phyloP scores from a whole-genome alignment of 495 filamentous ascomycete species.

The Penicillium pancosmium region DNA sequence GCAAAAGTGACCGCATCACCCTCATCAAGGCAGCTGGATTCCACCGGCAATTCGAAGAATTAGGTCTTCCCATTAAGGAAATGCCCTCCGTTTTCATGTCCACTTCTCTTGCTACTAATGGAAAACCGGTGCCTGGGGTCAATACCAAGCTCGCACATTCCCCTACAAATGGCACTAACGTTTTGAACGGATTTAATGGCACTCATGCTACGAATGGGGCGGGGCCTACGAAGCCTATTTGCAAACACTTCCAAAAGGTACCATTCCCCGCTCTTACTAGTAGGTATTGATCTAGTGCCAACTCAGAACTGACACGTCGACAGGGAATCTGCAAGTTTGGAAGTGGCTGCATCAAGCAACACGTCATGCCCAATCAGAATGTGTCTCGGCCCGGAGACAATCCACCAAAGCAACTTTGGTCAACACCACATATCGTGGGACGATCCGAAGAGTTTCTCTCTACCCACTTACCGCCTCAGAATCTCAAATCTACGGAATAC shows the following conservation, averaged over 20 bases:
- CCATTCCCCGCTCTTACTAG: not conserved
- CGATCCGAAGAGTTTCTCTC: constrained; percentile 33
- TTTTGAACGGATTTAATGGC: constrained; percentile 1
- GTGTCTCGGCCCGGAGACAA: constrained; percentile 24
- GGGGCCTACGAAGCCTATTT: constrained; percentile 28
- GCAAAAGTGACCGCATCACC: constrained; percentile 51
- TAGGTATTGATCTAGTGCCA: not conserved
- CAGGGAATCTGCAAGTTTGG: constrained; percentile 48
- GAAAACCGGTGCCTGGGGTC: constrained; percentile 16
- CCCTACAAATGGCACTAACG: constrained; percentile 15
- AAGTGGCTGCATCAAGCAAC: constrained; percentile 40
- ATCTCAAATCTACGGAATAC: constrained; percentile 28
- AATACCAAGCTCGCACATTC: constrained; percentile 12
- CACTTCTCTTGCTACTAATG: constrained; percentile 25
- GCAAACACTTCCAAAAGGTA: constrained; percentile 47
- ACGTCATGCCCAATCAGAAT: constrained; percentile 35
- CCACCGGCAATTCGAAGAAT: constrained; percentile 37
- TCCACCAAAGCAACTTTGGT: constrained; percentile 24
- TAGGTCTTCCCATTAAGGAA: constrained; percentile 46
- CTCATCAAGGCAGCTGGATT: constrained; percentile 50
- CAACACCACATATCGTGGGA: constrained; percentile 16
- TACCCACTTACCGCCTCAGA: constrained; percentile 27
- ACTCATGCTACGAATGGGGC: not conserved
- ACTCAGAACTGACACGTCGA: not conserved
- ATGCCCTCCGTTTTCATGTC: constrained; percentile 49